A percentile compares a stretch with the other conserved stretches of the same genome.
phyloP scores from a whole-genome alignment of 2,329 filamentous ascomycete genomes.

The Fusarium cyanostomum region DNA sequence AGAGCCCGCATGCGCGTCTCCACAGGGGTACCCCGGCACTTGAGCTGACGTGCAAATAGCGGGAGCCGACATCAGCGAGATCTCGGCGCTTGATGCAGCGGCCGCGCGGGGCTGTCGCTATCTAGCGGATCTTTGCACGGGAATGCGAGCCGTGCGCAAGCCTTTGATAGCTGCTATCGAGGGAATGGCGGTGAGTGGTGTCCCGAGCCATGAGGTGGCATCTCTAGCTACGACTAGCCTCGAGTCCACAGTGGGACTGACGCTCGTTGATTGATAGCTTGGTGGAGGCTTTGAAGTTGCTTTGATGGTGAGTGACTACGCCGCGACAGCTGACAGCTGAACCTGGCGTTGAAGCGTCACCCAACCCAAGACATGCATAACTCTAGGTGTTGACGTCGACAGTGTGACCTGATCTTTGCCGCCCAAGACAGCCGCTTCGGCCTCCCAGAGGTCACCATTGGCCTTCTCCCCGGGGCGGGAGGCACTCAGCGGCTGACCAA shows the following conservation, averaged over 20 bases:
- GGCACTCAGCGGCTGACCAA: constrained; percentile 54
- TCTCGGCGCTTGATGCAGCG: constrained; percentile 47
- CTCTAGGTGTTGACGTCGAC: neutral
- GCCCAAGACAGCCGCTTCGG: constrained; percentile 50
- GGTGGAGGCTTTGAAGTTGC: constrained; percentile 62
- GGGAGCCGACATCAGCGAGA: constrained; percentile 50
- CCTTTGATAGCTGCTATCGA: constrained; percentile 61
- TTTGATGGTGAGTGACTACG: constrained; percentile 50
- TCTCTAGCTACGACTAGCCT: neutral
- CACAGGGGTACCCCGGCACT: constrained; percentile 21
- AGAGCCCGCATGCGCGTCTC: neutral
- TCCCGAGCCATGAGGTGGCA: neutral
- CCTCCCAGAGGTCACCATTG: constrained; percentile 52
- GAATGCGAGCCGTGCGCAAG: constrained; percentile 51
- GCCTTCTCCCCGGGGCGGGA: constrained; percentile 53
- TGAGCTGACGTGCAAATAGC: constrained; percentile 38
- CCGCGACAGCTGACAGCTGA: neutral
- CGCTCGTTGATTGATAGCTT: constrained; percentile 47
- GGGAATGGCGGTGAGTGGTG: constrained; percentile 57
- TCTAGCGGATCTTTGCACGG: constrained; percentile 53
- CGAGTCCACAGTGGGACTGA: constrained; percentile 13
- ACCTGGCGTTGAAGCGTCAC: constrained; percentile 1
- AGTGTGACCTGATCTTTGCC: constrained; percentile 54
- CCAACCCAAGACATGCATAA: neutral
- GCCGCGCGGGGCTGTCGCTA: constrained; percentile 48